These are phyloP conservation scores for Cubamyces sp. DNA, from an alignment of 768 basidiomycete species.

Conservation along the genomic window DNA sequence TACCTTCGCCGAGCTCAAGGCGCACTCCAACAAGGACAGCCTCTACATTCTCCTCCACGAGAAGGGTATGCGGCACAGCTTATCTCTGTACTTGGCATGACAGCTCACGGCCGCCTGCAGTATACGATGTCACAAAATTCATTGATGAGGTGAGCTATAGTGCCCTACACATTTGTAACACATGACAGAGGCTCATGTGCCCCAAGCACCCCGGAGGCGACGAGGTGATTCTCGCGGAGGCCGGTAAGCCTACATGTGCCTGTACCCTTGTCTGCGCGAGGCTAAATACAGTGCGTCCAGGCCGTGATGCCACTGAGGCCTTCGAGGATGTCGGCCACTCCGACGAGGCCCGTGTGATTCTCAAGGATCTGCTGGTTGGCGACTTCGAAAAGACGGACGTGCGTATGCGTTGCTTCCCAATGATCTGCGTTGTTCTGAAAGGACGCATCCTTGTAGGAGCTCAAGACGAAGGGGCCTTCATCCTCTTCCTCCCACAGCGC, in stretches of 20 bases:
- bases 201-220: constrained; percentile 94
- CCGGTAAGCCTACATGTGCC: constrained; percentile 57
- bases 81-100: constrained; percentile 3
- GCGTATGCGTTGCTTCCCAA: constrained; percentile 34
- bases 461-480: constrained; percentile 54
- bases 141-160: constrained; percentile 77
- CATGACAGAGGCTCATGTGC: background rate
- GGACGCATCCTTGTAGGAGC: constrained; percentile 39
- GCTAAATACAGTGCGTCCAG: constrained; percentile 43
- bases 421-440: background rate
- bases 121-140: constrained; percentile 94
- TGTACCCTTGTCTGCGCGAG: background rate
- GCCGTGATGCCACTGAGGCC: constrained; percentile 95
- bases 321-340: constrained; percentile 99
- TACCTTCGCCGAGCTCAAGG: constrained; percentile 77
- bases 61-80: constrained; percentile 60
- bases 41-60: constrained; percentile 84
- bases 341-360: constrained; percentile 90
- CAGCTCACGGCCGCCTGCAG: constrained; percentile 46
- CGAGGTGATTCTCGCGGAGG: constrained; percentile 94
- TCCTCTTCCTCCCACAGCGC: constrained; percentile 44
- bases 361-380: constrained; percentile 80
- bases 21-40: constrained; percentile 71
- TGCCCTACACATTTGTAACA: background rate
- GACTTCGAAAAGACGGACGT: constrained; percentile 77